A percentile compares a stretch with the other conserved stretches of the same genome.
Conservation (phyloP, 768 basidiomycete genomes). For the Amanita inopinata region DNA sequence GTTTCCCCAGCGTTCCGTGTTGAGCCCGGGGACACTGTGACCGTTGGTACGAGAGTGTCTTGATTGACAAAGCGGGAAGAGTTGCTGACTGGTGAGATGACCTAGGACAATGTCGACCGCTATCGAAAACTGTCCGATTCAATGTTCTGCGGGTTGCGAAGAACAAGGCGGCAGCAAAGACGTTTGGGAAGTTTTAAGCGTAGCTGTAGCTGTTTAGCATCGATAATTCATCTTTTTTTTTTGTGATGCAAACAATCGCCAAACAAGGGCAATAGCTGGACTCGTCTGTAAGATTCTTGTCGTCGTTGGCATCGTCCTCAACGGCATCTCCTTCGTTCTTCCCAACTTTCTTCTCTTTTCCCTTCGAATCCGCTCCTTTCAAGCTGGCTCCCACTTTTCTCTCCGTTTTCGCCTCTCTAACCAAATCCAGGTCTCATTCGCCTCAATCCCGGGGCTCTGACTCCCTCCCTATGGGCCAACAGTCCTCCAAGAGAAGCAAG, state of each 20-base stretch:
- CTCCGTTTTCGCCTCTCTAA: conserved; percentile 63
- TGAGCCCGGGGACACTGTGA: conserved; percentile 87
- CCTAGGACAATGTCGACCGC: conserved; percentile 92
- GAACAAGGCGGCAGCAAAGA: conserved; percentile 86
- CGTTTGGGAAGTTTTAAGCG: conserved; percentile 86
- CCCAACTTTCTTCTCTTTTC: conserved; percentile 13
- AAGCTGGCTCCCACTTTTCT: conserved; percentile 80
- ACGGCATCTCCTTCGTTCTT: conserved; percentile 10
- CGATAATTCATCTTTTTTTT: too few relatives aligned
- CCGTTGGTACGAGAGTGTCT: conserved; percentile 66
- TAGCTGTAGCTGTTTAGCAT: conserved; percentile 14
- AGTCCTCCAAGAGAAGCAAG: conserved; percentile 75
- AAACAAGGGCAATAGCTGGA: conserved; percentile 21
- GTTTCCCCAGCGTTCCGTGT: conserved; percentile 99
- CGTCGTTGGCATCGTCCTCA: background rate
- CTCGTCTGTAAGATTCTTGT: conserved; percentile 5
- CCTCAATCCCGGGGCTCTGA: conserved; percentile 48
- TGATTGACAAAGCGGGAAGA: background rate
- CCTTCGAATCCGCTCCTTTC: conserved; percentile 15
- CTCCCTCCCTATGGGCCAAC: conserved; percentile 65
- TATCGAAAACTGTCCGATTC: conserved; percentile 99
- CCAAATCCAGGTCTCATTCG: conserved; percentile 65
- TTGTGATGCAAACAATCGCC: conserved; percentile 22
- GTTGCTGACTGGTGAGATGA: conserved; percentile 7
- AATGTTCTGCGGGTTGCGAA: conserved; percentile 94